Evolutionary conservation across 1,284 basidiomycete genomes (phyloP).

Genomic region (Trichosporon sp.): DNA sequence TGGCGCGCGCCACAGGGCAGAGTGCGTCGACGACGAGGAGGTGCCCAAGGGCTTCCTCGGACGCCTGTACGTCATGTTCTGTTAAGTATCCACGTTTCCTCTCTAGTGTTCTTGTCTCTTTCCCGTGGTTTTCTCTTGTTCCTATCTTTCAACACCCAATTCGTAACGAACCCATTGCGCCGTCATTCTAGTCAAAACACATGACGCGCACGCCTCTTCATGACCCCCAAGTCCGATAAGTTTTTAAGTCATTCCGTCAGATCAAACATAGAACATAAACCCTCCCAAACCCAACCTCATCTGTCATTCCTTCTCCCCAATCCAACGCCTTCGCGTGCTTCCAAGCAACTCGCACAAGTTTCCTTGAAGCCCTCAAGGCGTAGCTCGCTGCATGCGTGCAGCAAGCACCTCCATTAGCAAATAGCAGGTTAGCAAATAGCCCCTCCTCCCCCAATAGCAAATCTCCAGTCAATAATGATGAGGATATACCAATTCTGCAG

Average conservation of each 20-base stretch:
- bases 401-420: background rate
- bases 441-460: background rate
- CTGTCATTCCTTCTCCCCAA: background rate
- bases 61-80: conserved; percentile 5
- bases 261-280: background rate
- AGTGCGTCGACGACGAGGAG: conserved; percentile 15
- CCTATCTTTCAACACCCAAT: background rate
- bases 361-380: background rate
- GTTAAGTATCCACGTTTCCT: background rate
- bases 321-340: background rate
- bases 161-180: conserved; percentile 1
- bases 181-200: background rate
- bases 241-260: background rate
- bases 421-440: background rate
- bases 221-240: background rate
- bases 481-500: conserved; percentile 3
- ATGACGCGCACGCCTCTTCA: background rate
- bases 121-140: background rate
- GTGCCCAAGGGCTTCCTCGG: conserved; percentile 15
- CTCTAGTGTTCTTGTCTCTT: background rate
- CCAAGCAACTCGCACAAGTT: background rate
- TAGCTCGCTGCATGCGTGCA: background rate
- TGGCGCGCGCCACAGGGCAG: conserved; percentile 4
- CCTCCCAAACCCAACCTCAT: conserved; percentile 2
- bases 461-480: background rate